Base-by-base conservation (phyloP, 2,329 filamentous ascomycete species). In the Alternaria longipes region DNA sequence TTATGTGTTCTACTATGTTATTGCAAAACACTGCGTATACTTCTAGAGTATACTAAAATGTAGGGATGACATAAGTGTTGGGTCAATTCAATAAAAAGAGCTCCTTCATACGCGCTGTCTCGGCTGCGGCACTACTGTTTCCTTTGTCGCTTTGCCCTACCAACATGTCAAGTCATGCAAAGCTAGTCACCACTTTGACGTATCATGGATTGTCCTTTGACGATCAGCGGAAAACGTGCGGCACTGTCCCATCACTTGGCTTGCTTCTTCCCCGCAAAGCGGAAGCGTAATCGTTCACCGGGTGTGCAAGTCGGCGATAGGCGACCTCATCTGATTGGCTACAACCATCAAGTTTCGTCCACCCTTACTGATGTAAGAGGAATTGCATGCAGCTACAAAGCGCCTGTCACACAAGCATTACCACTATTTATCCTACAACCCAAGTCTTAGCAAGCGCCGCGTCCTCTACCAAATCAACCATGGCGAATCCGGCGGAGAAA, bases 401-500 rank as follows among this genome's bases (percentile, higher is more conserved):
- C 46, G 46, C 8, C 30, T 24, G 32, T n/a, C 46, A 32, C 46
- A 24, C 28, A 4, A 24, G 34, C 20, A 32, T 20, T 22, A 7
- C 18, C 38, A 34, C 20, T 50, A 50, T 50, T 36, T 50, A 36
- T 50, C n/a, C 30, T 50, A 9, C 8, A 24, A 30, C 20, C 52
- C 41, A n/a, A 12, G 38, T 26, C 24, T 20, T 38, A 18, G 30
- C 5, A 50, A 51, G 45, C 22, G 36, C 22, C 26, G 14, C 36
- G 4, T 24, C 26, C 42, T 11, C 26, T 32, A 20, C 18, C 16
- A 30, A 9, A 34, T 8, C 41, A n/a, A 24, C 36, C 26, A 73
- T 72, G 71, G 56, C 54, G 18, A 32, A 56, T 42, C 18, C 26
- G 30, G 12, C 54, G 8, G 41, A 20, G 36, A 56, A 41, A 28